Conservation (phyloP, 208 protist genomes). For the Leishmania gerbilli region DNA sequence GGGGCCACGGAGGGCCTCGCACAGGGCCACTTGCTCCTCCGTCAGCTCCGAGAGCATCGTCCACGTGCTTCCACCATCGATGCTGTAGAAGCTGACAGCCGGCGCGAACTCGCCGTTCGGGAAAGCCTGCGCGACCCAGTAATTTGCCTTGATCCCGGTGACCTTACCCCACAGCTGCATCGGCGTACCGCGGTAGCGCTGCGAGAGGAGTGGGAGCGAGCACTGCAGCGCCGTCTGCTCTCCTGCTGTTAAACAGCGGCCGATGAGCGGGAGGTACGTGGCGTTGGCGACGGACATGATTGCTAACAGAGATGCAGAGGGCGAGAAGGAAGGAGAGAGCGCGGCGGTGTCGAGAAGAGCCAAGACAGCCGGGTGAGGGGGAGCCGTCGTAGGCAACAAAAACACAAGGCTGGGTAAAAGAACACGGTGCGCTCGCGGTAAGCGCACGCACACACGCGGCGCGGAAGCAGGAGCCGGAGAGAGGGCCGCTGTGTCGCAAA, state of each 20-base stretch:
- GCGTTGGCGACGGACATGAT: constrained; percentile 62
- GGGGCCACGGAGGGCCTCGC: constrained; percentile 79
- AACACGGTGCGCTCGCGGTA: background rate
- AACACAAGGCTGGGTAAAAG: background rate
- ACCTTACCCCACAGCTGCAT: constrained; percentile 87
- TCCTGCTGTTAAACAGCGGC: constrained; percentile 51
- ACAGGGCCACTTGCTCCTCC: constrained; percentile 75
- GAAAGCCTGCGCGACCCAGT: constrained; percentile 75
- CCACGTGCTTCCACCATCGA: constrained; percentile 85
- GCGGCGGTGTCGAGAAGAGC: background rate
- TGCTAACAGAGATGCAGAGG: background rate
- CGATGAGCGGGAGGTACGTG: constrained; percentile 63
- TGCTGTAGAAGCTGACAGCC: constrained; percentile 75
- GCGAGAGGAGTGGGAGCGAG: constrained; percentile 76
- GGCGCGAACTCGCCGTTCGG: constrained; percentile 62
- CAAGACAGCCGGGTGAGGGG: background rate
- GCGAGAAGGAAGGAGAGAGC: background rate
- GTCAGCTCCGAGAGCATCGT: constrained; percentile 53
- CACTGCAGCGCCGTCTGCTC: constrained; percentile 81
- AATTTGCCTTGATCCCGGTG: constrained; percentile 62
- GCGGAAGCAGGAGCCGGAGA: background rate
- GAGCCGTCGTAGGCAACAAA: too few species aligned
- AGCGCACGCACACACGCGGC: background rate
- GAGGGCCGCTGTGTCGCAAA: background rate
- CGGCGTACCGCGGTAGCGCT: constrained; percentile 52